These are phyloP conservation scores for Saccharum hybrid DNA, from an alignment of 202 grass and related monocot genomes.

Conservation along the genomic window DNA sequence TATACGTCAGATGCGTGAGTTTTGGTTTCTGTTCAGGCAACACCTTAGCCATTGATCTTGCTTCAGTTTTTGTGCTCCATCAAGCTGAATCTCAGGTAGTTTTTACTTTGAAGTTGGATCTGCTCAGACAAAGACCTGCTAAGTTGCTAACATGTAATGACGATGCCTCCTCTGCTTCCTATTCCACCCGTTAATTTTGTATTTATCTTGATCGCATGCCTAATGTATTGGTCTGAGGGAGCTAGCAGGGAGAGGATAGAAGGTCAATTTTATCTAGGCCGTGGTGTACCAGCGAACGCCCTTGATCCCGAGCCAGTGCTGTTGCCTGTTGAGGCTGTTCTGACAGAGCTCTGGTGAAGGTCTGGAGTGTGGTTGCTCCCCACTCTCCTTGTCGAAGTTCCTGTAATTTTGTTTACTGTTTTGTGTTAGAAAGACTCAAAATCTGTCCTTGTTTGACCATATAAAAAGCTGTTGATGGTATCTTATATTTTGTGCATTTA, in stretches of 20 bases:
- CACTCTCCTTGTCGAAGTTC: background rate
- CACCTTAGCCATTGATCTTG: background rate
- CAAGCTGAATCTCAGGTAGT: background rate
- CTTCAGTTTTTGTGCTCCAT: background rate
- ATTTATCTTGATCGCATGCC: background rate
- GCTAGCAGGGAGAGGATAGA: background rate
- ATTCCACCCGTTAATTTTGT: background rate
- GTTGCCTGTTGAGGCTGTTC: background rate
- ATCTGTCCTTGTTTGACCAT: background rate
- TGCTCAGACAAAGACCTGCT: background rate
- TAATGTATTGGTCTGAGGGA: background rate
- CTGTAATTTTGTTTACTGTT: background rate
- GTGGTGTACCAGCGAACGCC: background rate
- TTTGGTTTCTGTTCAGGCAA: background rate
- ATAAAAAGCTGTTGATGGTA: no score
- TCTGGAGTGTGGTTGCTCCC: background rate
- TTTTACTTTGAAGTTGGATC: background rate
- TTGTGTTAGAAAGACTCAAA: background rate
- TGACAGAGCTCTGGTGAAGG: background rate
- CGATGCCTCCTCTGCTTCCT: background rate
- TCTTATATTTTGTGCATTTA: no score
- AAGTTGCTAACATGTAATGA: background rate
- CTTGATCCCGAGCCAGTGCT: background rate
- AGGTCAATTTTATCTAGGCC: background rate
- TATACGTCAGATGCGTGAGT: background rate